phyloP scores from a whole-genome alignment of 2,329 filamentous ascomycete species.

The Blastomyces parvus region DNA sequence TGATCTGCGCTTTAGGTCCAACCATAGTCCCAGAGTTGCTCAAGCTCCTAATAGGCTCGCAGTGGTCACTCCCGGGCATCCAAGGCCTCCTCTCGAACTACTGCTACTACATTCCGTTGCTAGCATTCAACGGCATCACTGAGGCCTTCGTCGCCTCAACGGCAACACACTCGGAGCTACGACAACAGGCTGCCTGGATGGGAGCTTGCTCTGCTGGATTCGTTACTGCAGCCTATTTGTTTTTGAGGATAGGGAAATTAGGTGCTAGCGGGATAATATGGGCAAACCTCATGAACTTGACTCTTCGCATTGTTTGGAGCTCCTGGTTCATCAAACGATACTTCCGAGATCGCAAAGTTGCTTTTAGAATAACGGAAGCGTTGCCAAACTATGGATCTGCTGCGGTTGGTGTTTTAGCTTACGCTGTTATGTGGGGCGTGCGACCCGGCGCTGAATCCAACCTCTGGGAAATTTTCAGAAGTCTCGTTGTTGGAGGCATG shows the following conservation, averaged over 20 bases:
- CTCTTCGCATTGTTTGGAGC: slow-evolving; percentile 74
- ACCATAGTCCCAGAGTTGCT: slow-evolving; percentile 64
- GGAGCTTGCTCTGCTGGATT: slow-evolving; percentile 68
- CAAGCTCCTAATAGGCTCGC: slow-evolving; percentile 61
- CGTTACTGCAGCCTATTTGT: slow-evolving; percentile 61
- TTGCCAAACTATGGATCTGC: slow-evolving; percentile 39
- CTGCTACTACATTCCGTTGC: slow-evolving; percentile 84
- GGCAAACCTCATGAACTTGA: slow-evolving; percentile 88
- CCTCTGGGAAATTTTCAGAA: slow-evolving; percentile 33
- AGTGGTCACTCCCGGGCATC: slow-evolving; percentile 67
- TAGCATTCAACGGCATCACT: slow-evolving; percentile 82
- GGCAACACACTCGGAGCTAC: slow-evolving; percentile 64
- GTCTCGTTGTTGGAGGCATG: slow-evolving; percentile 42
- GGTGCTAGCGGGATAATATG: slow-evolving; percentile 74
- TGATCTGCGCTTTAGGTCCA: slow-evolving; percentile 63
- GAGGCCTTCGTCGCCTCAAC: slow-evolving; percentile 91
- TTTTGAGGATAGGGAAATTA: slow-evolving; percentile 57
- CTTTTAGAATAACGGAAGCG: slow-evolving; percentile 36
- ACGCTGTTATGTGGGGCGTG: slow-evolving; percentile 32
- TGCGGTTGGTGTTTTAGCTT: slow-evolving; percentile 38
- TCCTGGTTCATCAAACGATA: slow-evolving; percentile 58
- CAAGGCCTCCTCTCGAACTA: slow-evolving; percentile 66
- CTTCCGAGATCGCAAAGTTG: slow-evolving; percentile 41
- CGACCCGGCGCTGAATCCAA: slow-evolving; percentile 13
- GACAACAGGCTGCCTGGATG: slow-evolving; percentile 77